phyloP scores from a whole-genome alignment of 768 basidiomycete species.

The Pleurotus eryngii region DNA sequence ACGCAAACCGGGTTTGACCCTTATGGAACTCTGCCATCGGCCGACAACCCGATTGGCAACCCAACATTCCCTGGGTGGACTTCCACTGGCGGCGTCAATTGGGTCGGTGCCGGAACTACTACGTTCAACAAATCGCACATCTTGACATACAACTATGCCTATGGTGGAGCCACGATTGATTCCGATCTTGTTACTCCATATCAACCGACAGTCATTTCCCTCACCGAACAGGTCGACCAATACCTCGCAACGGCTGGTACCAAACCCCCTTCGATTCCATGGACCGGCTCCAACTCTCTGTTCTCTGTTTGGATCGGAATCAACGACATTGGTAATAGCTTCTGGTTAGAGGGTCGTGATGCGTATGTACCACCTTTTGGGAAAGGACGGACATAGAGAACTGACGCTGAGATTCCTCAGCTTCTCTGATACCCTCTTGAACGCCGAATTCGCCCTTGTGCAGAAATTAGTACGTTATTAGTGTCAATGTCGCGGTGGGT shows the following conservation, averaged over 20 bases:
- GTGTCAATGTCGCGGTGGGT: conserved; percentile 11
- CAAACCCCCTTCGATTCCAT: conserved; percentile 49
- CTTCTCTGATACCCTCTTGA: conserved; percentile 46
- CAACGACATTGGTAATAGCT: conserved; percentile 65
- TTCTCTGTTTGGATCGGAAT: conserved; percentile 73
- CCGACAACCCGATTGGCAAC: conserved; percentile 51
- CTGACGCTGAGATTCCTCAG: conserved; percentile 19
- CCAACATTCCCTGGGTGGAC: conserved; percentile 53
- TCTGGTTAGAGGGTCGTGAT: conserved; percentile 41
- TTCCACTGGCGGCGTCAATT: conserved; percentile 54
- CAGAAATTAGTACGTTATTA: conserved; percentile 36
- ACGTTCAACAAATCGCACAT: conserved; percentile 50
- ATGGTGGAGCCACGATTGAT: conserved; percentile 65
- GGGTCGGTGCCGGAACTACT: conserved; percentile 53
- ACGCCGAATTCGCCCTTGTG: conserved; percentile 47
- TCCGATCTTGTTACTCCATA: conserved; percentile 53
- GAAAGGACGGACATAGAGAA: no score
- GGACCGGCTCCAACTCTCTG: conserved; percentile 53
- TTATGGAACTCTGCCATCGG: conserved; percentile 34
- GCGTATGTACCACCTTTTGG: conserved; percentile 33
- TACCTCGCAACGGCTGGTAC: conserved; percentile 45
- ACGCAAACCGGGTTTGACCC: conserved; percentile 51
- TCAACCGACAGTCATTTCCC: conserved; percentile 44
- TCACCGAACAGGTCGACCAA: conserved; percentile 62
- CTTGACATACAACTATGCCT: conserved; percentile 65